phyloP scores from a whole-genome alignment of 768 basidiomycete species.

The Lactarius trivialis region DNA sequence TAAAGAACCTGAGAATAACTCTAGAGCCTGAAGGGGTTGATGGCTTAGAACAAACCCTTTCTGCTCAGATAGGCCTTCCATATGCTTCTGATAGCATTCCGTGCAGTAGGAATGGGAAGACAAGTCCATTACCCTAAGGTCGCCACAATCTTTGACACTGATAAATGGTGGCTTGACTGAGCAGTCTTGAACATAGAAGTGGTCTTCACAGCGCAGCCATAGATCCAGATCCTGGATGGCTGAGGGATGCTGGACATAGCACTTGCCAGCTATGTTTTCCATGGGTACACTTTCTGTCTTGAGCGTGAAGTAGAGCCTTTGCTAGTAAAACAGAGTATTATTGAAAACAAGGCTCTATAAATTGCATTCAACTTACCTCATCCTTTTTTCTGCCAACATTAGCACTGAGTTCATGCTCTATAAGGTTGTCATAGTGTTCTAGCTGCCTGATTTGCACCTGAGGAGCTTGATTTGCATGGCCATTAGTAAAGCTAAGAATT shows the following conservation, averaged over 20 bases:
- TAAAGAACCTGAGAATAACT: conserved; percentile 59
- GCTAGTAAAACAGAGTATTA: conserved; percentile 22
- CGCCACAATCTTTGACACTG: background rate
- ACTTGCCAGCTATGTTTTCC: conserved; percentile 46
- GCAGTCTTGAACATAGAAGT: conserved; percentile 31
- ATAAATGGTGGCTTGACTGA: background rate
- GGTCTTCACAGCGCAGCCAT: conserved; percentile 52
- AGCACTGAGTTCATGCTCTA: conserved; percentile 8
- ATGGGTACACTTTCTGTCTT: conserved; percentile 27
- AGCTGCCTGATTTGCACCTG: conserved; percentile 38
- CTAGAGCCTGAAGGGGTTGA: conserved; percentile 49
- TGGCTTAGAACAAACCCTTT: conserved; percentile 32
- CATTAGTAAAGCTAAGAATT: conserved; percentile 37
- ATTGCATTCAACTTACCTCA: conserved; percentile 5
- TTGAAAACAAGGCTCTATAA: background rate
- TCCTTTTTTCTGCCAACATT: conserved; percentile 12
- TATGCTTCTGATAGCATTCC: conserved; percentile 35
- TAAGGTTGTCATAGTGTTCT: conserved; percentile 41
- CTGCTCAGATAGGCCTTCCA: conserved; percentile 28
- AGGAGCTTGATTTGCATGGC: conserved; percentile 21
- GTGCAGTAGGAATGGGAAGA: conserved; percentile 35
- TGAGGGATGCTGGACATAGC: conserved; percentile 39
- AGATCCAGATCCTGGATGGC: conserved; percentile 29
- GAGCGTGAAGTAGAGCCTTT: conserved; percentile 38
- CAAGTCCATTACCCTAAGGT: background rate